A percentile compares a stretch with the other conserved stretches of the same genome.
Evolutionary conservation across 192 early-diverging fungal species (phyloP).

Genomic region (Entomortierella lignicola): DNA sequence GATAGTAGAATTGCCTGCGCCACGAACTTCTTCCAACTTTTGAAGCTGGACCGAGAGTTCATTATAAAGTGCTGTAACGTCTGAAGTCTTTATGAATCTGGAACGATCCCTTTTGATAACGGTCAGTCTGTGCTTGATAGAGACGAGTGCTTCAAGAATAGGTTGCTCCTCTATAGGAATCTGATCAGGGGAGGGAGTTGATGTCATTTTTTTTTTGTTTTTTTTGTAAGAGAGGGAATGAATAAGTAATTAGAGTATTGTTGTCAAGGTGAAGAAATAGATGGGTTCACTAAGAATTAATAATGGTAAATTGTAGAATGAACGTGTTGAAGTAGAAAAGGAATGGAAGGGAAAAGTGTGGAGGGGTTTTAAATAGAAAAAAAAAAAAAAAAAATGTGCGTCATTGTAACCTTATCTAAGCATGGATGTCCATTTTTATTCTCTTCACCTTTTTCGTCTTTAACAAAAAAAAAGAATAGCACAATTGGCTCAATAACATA

Average conservation of each 20-base stretch:
- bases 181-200: conserved; percentile 49
- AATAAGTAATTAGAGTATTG: neutral
- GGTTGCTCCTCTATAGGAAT: conserved; percentile 67
- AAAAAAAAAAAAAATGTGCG: neutral
- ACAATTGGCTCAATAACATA: too few species aligned
- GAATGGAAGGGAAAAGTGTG: too few species aligned
- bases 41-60: conserved; percentile 65
- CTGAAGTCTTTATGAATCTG: conserved; percentile 71
- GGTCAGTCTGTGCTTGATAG: conserved; percentile 75
- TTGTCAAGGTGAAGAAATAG: too few species aligned
- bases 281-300: too few species aligned
- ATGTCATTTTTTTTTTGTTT: conserved; percentile 45
- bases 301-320: too few species aligned
- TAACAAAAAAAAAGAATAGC: too few species aligned
- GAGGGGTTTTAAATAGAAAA: too few species aligned
- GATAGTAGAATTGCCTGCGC: conserved; percentile 34
- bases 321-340: too few species aligned
- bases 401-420: too few species aligned
- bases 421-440: too few species aligned
- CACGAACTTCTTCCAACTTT: conserved; percentile 58
- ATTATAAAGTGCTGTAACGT: conserved; percentile 72
- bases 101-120: conserved; percentile 81
- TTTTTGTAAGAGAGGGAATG: neutral
- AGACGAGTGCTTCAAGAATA: conserved; percentile 73
- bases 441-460: too few species aligned